These are phyloP conservation scores for Kokia cookei DNA, from an alignment of 441 rosid species.

Conservation along the genomic window DNA sequence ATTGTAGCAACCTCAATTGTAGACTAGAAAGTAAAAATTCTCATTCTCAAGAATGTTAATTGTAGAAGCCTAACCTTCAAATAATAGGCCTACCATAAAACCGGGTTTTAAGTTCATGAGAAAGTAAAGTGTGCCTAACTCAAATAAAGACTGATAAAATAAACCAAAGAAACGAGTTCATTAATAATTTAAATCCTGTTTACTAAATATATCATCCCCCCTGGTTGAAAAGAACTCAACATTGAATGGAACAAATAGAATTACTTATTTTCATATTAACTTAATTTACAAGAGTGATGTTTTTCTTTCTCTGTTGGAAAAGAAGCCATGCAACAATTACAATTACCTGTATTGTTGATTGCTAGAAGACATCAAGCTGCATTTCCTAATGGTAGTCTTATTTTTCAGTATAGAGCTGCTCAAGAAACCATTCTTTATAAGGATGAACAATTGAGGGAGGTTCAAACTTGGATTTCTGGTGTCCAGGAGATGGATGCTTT, in stretches of 20 bases:
- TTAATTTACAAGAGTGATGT: not conserved
- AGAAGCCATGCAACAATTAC: not conserved
- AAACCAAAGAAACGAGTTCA: not conserved
- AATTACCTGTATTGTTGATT: not conserved
- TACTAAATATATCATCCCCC: not conserved
- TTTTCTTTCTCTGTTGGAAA: not conserved
- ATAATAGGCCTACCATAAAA: not conserved
- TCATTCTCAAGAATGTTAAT: not conserved
- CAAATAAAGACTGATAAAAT: not conserved
- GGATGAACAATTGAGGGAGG: constrained; percentile 81
- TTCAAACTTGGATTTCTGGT: constrained; percentile 75
- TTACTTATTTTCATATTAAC: not conserved
- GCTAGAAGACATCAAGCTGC: not conserved
- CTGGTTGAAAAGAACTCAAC: not conserved
- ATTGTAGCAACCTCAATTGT: not conserved
- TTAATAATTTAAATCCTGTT: not conserved
- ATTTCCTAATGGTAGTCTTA: constrained; percentile 19
- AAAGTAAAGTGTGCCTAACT: not conserved
- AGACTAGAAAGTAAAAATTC: not conserved
- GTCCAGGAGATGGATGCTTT: constrained; percentile 85
- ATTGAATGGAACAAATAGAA: not conserved
- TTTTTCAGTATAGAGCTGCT: constrained; percentile 81
- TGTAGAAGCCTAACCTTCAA: not conserved
- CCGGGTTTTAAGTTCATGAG: not conserved
- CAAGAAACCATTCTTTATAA: constrained; percentile 76